A percentile compares a stretch with the other conserved stretches of the same genome.
Evolutionary conservation across 768 basidiomycete genomes (phyloP).

Genomic region (Suillus weaverae): DNA sequence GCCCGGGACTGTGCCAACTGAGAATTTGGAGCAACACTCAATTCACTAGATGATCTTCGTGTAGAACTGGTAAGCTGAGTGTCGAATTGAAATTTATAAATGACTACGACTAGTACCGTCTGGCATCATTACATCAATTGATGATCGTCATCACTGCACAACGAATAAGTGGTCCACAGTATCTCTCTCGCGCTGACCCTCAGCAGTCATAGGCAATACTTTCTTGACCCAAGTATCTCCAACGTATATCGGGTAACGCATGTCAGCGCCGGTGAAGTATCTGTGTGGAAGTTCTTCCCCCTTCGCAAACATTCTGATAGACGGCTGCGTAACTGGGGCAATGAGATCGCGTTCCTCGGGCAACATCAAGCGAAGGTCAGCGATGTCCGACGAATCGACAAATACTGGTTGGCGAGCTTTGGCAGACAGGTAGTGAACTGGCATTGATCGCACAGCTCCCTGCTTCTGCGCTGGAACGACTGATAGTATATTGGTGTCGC

Average conservation of each 20-base stretch:
- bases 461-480: constrained; percentile 1
- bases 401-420: constrained; percentile 20
- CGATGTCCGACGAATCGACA: constrained; percentile 11
- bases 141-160: background rate
- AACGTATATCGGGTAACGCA: constrained; percentile 18
- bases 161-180: background rate
- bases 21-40: too few relatives aligned
- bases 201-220: background rate
- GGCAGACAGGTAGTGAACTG: constrained; percentile 22
- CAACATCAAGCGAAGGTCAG: constrained; percentile 8
- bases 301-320: constrained; percentile 7
- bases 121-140: background rate
- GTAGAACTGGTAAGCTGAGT: background rate
- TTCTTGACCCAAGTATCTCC: constrained; percentile 24
- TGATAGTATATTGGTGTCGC: constrained; percentile 6
- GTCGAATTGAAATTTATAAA: background rate
- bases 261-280: constrained; percentile 7
- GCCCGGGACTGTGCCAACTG: too few relatives aligned
- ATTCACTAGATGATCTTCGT: background rate
- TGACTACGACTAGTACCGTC: background rate
- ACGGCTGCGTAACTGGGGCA: constrained; percentile 13
- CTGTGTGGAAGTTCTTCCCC: constrained; percentile 20
- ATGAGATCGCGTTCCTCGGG: constrained; percentile 9
- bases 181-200: background rate
- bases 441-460: background rate